phyloP scores from a whole-genome alignment of 768 basidiomycete species.

The Suillus discolor region DNA sequence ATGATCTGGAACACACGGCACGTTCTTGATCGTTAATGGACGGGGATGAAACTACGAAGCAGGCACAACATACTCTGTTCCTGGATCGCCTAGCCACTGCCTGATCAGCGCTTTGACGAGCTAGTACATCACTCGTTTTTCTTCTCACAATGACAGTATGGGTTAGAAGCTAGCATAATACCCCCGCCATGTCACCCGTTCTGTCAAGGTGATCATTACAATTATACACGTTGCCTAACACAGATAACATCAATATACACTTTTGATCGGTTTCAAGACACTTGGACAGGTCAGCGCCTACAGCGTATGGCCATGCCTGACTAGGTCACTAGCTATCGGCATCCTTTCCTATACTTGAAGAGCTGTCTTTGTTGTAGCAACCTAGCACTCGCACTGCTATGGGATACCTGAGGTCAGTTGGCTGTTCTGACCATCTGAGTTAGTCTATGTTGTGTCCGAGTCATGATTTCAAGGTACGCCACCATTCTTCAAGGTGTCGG shows the following conservation, averaged over 20 bases:
- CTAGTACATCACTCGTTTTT: not conserved
- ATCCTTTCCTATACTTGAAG: not conserved
- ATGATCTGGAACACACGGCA: too few relatives aligned
- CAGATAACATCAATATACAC: not conserved
- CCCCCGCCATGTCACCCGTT: not conserved
- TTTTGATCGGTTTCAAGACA: not conserved
- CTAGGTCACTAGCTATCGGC: not conserved
- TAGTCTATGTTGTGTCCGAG: not conserved
- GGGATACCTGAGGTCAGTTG: not conserved
- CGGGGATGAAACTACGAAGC: not conserved
- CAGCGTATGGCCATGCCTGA: not conserved
- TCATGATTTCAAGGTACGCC: not conserved
- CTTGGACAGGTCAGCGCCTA: not conserved
- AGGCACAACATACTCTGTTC: not conserved
- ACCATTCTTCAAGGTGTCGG: not conserved
- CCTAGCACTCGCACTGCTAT: not conserved
- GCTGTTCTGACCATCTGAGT: not conserved
- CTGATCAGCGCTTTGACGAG: not conserved
- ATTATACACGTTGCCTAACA: not conserved
- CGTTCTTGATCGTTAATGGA: not conserved
- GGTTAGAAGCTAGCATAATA: not conserved
- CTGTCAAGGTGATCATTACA: not conserved
- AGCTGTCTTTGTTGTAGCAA: not conserved
- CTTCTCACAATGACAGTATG: not conserved
- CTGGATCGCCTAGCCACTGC: not conserved